Conservation (phyloP, 2,329 filamentous ascomycete species). For the Diaporthe citrichinensis region DNA sequence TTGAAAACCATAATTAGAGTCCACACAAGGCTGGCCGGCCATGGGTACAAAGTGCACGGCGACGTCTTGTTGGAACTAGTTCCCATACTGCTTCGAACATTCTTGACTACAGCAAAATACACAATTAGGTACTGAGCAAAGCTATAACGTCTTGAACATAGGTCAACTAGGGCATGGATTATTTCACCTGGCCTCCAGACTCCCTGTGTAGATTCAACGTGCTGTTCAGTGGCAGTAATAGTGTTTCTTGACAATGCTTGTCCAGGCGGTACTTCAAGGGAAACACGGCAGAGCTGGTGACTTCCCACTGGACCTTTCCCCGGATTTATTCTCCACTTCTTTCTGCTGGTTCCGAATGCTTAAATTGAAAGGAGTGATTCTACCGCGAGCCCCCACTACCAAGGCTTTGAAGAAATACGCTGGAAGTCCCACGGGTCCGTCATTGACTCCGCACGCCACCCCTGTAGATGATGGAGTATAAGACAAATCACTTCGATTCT, state of each 20-base stretch:
- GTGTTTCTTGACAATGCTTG: not conserved
- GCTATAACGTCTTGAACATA: not conserved
- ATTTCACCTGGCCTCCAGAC: not conserved
- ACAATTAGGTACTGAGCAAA: not conserved
- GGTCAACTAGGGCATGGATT: not conserved
- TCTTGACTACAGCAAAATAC: too few species aligned
- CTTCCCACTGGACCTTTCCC: not conserved
- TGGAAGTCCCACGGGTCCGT: not conserved
- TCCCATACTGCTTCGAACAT: too few species aligned
- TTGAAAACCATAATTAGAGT: not conserved
- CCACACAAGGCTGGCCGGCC: not conserved
- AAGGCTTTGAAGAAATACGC: not conserved
- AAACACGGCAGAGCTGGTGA: not conserved
- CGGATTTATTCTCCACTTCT: not conserved
- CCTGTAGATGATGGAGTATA: not conserved
- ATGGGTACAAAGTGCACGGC: not conserved
- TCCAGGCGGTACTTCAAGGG: too few species aligned
- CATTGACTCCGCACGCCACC: not conserved
- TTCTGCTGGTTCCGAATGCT: constrained; percentile 11
- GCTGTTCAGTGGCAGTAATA: not conserved
- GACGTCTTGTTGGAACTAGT: too few species aligned
- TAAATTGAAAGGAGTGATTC: not conserved
- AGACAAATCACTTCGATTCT: not conserved
- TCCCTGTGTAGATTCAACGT: too few species aligned
- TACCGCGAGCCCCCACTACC: not conserved